Conservation (phyloP, 2,329 filamentous ascomycete species). For the Scolecobasidium constrictum region DNA sequence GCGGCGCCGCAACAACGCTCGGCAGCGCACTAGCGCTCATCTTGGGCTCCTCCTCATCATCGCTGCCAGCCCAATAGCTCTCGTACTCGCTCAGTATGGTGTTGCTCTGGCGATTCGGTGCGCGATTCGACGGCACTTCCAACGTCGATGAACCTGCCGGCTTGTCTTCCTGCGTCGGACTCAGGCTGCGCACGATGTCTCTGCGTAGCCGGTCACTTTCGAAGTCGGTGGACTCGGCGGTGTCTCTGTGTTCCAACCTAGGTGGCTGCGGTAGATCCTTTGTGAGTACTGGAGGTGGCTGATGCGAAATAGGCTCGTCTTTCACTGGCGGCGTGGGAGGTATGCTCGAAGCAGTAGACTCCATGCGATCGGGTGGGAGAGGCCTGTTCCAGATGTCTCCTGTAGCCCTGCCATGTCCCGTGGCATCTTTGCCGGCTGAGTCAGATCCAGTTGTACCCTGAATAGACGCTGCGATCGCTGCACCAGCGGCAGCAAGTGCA, state of each 20-base stretch:
- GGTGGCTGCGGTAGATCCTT: constrained; percentile 15
- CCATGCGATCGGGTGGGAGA: constrained; percentile 25
- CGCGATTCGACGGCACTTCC: constrained; percentile 18
- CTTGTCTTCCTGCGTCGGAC: constrained; percentile 27
- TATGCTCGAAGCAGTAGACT: constrained; percentile 23
- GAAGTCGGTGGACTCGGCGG: constrained; percentile 45
- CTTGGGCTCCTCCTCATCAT: constrained; percentile 30
- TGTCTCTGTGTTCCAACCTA: too few species aligned
- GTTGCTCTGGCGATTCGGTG: constrained; percentile 43
- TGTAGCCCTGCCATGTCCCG: constrained; percentile 12
- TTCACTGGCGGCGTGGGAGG: constrained; percentile 38
- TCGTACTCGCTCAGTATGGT: constrained; percentile 58
- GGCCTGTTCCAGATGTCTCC: constrained; percentile 26
- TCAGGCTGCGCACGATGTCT: constrained; percentile 63
- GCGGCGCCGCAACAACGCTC: constrained; percentile 12
- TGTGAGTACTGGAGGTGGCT: constrained; percentile 21
- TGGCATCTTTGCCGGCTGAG: constrained; percentile 9
- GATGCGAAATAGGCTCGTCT: constrained; percentile 27
- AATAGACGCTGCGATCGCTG: constrained; percentile 36
- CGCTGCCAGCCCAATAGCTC: constrained; percentile 49
- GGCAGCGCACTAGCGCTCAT: constrained; percentile 16
- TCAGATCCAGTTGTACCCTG: constrained; percentile 25
- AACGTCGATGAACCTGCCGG: constrained; percentile 14
- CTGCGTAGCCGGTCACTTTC: constrained; percentile 63
- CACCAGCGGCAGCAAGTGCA: constrained; percentile 35